These are phyloP conservation scores for Yarrowia bubula DNA, from an alignment of 805 yeast species.

Conservation along the genomic window DNA sequence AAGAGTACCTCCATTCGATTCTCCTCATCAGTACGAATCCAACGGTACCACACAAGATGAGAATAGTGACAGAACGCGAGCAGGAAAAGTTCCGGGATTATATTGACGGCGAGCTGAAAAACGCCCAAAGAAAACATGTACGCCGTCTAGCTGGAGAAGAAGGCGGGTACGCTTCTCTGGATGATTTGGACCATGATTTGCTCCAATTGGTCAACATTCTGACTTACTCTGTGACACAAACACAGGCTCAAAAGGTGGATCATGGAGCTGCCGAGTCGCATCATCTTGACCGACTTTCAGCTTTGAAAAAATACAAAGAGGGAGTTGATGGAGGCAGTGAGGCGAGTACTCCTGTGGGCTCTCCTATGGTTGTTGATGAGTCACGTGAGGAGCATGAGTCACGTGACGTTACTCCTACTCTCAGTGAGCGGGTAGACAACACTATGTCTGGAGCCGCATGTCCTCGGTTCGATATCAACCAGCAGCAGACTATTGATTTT, in stretches of 20 bases:
- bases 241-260: conserved; percentile 12
- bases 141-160: conserved; percentile 30
- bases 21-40: no score
- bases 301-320: conserved; percentile 30
- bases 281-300: conserved; percentile 5
- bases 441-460: background rate
- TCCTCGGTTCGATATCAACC: background rate
- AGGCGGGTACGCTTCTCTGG: conserved; percentile 7
- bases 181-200: conserved; percentile 42
- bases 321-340: background rate
- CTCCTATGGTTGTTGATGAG: background rate
- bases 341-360: background rate
- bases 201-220: conserved; percentile 52
- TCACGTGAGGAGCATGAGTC: background rate
- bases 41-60: background rate
- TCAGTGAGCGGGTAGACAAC: background rate
- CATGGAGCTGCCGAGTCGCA: background rate
- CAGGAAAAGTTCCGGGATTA: conserved; percentile 30
- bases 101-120: conserved; percentile 33
- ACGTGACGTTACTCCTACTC: background rate
- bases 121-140: conserved; percentile 33
- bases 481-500: conserved; percentile 10
- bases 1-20: no score
- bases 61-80: conserved; percentile 23
- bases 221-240: conserved; percentile 56